Percentiles rank a stretch among this genome's conserved stretches.
These are phyloP conservation scores for Xylaria flabelliformis DNA, from an alignment of 495 filamentous ascomycete genomes.

Conservation along the genomic window DNA sequence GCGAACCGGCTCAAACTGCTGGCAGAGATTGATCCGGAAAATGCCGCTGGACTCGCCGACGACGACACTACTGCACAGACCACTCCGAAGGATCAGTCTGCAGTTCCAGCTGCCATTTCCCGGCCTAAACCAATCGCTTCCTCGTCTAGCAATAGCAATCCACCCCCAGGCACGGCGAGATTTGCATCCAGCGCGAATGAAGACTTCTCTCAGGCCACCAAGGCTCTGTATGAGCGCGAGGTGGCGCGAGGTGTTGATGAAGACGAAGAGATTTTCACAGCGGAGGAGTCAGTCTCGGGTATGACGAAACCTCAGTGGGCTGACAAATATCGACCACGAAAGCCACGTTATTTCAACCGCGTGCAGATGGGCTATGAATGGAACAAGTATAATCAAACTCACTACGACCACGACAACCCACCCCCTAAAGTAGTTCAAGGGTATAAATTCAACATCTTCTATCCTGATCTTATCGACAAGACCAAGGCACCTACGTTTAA, in stretches of 20 bases:
- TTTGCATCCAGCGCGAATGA: conserved; percentile 79
- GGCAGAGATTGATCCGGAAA: conserved; percentile 70
- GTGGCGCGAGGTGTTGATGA: conserved; percentile 90
- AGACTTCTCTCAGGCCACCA: conserved; percentile 91
- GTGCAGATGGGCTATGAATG: conserved; percentile 99
- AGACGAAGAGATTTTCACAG: conserved; percentile 95
- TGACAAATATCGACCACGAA: conserved; percentile 86
- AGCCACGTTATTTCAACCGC: conserved; percentile 96
- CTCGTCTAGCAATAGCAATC: conserved; percentile 44
- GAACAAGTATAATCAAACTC: conserved; percentile 99
- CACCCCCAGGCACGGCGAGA: conserved; percentile 65
- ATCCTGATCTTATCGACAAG: conserved; percentile 97
- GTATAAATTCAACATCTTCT: conserved; percentile 99
- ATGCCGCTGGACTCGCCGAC: conserved; percentile 62
- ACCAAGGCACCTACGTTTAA: conserved; percentile 91
- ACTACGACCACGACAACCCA: conserved; percentile 99
- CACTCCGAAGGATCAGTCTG: conserved; percentile 32
- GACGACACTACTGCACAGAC: conserved; percentile 37
- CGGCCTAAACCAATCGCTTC: conserved; percentile 29
- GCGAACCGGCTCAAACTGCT: conserved; percentile 72
- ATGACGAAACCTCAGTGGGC: conserved; percentile 78
- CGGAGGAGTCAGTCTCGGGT: conserved; percentile 80
- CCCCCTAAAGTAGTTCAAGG: conserved; percentile 98
- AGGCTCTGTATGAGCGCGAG: conserved; percentile 89
- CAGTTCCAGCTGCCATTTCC: conserved; percentile 31